These are phyloP conservation scores for Mortierella claussenii DNA, from an alignment of 192 early-diverging fungal species.

Conservation along the genomic window DNA sequence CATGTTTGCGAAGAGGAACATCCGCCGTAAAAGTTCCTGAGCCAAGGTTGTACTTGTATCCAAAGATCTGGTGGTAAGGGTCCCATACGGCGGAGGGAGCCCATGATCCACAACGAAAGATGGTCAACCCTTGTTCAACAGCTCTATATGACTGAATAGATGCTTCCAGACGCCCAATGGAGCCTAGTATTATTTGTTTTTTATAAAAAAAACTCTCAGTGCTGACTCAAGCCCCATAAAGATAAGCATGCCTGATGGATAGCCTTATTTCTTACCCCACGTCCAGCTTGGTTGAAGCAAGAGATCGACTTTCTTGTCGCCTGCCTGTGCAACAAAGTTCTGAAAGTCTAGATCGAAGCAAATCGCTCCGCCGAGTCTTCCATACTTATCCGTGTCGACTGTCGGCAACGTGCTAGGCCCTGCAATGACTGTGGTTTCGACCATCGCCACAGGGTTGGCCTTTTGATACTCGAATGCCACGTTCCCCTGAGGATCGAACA, in stretches of 20 bases:
- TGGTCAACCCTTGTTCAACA: conserved; percentile 57
- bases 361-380: conserved; percentile 52
- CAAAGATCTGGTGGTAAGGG: conserved; percentile 43
- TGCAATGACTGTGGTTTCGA: conserved; percentile 42
- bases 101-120: conserved; percentile 56
- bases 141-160: conserved; percentile 52
- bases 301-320: conserved; percentile 53
- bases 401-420: conserved; percentile 48
- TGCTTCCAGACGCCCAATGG: conserved; percentile 54
- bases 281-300: conserved; percentile 61
- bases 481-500: conserved; percentile 42
- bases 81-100: conserved; percentile 56
- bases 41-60: conserved; percentile 40
- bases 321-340: conserved; percentile 53
- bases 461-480: conserved; percentile 57
- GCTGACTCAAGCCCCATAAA: not conserved
- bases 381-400: conserved; percentile 49
- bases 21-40: conserved; percentile 38
- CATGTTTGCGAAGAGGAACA: conserved; percentile 36
- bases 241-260: too few species aligned
- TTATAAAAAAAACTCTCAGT: not conserved
- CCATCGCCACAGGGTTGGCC: conserved; percentile 55
- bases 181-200: conserved; percentile 21
- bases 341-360: conserved; percentile 63
- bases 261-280: conserved; percentile 58